Conservation (phyloP, 2,329 filamentous ascomycete genomes). For the Chaetomiaceae sp. region DNA sequence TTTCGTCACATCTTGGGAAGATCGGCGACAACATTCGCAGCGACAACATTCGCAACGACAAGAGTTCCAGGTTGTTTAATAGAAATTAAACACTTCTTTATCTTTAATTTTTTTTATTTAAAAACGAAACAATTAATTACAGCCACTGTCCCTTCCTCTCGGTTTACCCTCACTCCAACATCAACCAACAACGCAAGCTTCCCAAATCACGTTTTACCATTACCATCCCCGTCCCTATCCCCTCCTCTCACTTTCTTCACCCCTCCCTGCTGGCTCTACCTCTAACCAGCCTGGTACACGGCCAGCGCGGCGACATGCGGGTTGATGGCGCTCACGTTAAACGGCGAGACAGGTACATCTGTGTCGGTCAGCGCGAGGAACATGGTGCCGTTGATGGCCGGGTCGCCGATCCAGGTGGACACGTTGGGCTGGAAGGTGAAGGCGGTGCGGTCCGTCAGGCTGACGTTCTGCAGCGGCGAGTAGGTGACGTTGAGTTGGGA, state of each 20-base stretch:
- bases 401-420: constrained; percentile 62
- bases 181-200: too few species aligned
- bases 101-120: too few species aligned
- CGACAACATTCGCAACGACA: too few species aligned
- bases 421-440: constrained; percentile 69
- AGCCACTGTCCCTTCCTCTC: too few species aligned
- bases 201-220: too few species aligned
- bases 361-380: constrained; percentile 71
- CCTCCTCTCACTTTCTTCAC: background rate
- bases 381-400: constrained; percentile 70
- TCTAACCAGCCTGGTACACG: constrained; percentile 72
- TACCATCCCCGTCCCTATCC: too few species aligned
- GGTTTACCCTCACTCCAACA: too few species aligned
- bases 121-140: too few species aligned
- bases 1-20: too few species aligned
- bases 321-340: constrained; percentile 70
- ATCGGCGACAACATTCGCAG: too few species aligned
- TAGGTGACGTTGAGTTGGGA: constrained; percentile 73
- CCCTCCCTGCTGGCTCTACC: background rate
- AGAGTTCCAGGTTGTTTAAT: too few species aligned
- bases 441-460: constrained; percentile 43
- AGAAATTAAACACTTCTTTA: too few species aligned
- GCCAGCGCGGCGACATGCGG: constrained; percentile 70
- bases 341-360: constrained; percentile 66
- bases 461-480: constrained; percentile 52